Conservation (phyloP, 805 yeast genomes). For the Isabelozyma heimii region DNA sequence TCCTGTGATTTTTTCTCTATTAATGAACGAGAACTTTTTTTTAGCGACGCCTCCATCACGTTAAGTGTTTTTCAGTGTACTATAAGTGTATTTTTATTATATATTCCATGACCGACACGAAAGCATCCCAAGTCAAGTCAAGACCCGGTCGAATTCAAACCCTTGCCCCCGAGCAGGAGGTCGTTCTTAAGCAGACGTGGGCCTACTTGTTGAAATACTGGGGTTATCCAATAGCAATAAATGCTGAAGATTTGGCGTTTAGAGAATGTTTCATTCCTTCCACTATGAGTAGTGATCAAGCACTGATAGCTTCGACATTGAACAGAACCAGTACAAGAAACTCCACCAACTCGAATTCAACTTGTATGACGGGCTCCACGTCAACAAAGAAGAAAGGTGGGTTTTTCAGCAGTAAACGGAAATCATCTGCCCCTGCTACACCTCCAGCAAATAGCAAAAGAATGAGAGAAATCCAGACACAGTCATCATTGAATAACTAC, state of each 20-base stretch:
- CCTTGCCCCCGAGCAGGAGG: conserved; percentile 53
- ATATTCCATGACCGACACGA: neutral
- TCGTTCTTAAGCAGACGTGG: conserved; percentile 68
- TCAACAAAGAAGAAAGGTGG: conserved; percentile 2
- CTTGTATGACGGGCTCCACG: conserved; percentile 5
- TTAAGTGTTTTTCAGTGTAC: neutral
- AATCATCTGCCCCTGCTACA: conserved; percentile 3
- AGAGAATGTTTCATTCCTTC: conserved; percentile 33
- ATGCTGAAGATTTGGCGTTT: conserved; percentile 24
- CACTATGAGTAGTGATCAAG: conserved; percentile 1
- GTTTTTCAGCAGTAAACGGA: neutral
- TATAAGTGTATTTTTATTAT: neutral
- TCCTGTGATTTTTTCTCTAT: too few species aligned
- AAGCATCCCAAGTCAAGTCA: conserved; percentile 13
- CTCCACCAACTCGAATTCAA: neutral
- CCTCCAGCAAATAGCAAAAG: conserved; percentile 23
- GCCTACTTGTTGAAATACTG: conserved; percentile 57
- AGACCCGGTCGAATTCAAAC: conserved; percentile 39
- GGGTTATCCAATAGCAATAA: conserved; percentile 45
- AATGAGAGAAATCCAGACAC: conserved; percentile 23
- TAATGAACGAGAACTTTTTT: neutral
- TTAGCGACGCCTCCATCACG: neutral
- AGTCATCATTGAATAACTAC: conserved; percentile 24
- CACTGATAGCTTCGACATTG: conserved; percentile 5
- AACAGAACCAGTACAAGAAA: conserved; percentile 4